Evolutionary conservation across 305 asterid genomes (phyloP).

Genomic region (Plantago rigida): DNA sequence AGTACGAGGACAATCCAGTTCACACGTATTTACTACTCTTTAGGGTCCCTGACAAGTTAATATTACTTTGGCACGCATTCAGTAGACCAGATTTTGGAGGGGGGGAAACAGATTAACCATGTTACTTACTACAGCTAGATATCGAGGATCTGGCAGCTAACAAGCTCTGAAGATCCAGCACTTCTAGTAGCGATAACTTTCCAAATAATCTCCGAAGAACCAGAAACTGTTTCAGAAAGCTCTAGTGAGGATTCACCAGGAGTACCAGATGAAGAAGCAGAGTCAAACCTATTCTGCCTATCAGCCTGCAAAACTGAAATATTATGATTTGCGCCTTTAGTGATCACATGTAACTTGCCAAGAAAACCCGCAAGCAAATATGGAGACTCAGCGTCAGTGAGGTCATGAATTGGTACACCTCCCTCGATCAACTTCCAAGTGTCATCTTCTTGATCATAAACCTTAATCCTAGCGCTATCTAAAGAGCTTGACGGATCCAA

Average conservation of each 20-base stretch:
- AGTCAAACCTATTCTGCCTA: conserved; percentile 33
- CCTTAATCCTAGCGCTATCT: conserved; percentile 70
- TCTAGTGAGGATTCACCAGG: conserved; percentile 35
- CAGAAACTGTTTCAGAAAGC: conserved; percentile 33
- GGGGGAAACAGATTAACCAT: too few species aligned
- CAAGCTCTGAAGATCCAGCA: conserved; percentile 53
- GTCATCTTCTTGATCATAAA: conserved; percentile 65
- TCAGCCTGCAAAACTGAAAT: conserved; percentile 62
- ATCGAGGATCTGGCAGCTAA: conserved; percentile 68
- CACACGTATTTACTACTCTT: conserved; percentile 9
- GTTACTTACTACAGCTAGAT: conserved; percentile 29
- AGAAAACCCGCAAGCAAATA: conserved; percentile 73
- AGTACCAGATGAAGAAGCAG: conserved; percentile 34
- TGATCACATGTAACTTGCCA: conserved; percentile 68
- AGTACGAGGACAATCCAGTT: conserved; percentile 1
- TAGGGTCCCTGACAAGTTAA: background rate
- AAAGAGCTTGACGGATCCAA: conserved; percentile 64
- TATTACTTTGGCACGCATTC: background rate
- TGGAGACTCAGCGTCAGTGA: conserved; percentile 56
- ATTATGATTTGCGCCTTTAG: conserved; percentile 56
- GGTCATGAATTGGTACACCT: conserved; percentile 54
- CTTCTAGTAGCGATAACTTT: conserved; percentile 36
- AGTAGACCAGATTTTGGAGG: background rate
- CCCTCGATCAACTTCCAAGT: conserved; percentile 71
- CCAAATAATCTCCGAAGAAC: conserved; percentile 46